A percentile compares a stretch with the other conserved stretches of the same genome.
Evolutionary conservation across 2,329 filamentous ascomycete species (phyloP).

Genomic region (Harringtonia aguacate): DNA sequence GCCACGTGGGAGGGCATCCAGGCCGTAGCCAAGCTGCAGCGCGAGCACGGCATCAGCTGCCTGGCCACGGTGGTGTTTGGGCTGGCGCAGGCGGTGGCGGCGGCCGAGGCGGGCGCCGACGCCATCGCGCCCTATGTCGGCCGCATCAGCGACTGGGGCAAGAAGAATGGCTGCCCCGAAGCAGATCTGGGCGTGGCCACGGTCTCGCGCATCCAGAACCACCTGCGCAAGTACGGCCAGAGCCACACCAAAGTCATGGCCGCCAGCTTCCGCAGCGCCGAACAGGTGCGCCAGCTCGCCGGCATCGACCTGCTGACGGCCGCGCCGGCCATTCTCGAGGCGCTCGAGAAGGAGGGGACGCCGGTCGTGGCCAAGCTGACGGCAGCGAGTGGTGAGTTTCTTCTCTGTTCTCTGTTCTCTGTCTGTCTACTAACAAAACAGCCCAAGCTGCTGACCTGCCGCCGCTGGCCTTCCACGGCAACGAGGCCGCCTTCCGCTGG

Average conservation of each 20-base stretch:
- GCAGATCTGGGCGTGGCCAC: constrained; percentile 69
- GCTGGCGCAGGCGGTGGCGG: constrained; percentile 58
- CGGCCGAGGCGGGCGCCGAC: constrained; percentile 27
- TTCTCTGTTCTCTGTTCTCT: too few relatives aligned
- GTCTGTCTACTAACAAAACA: constrained; percentile 8
- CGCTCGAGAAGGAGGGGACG: constrained; percentile 56
- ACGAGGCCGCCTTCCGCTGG: constrained; percentile 65
- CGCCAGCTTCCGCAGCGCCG: constrained; percentile 60
- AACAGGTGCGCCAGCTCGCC: constrained; percentile 50
- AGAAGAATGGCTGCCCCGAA: constrained; percentile 42
- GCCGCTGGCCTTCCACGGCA: constrained; percentile 58
- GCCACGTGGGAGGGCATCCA: constrained; percentile 75
- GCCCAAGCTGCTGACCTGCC: constrained; percentile 43
- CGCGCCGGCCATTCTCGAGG: constrained; percentile 37
- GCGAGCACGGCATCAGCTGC: constrained; percentile 50
- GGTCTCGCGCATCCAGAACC: constrained; percentile 65
- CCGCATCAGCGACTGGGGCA: constrained; percentile 72
- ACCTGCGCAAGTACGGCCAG: constrained; percentile 76
- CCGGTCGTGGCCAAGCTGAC: constrained; percentile 63
- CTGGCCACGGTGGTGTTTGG: constrained; percentile 77
- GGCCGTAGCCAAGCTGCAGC: constrained; percentile 62
- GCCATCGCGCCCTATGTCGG: constrained; percentile 73
- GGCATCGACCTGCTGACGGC: constrained; percentile 65
- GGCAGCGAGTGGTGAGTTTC: constrained; percentile 33
- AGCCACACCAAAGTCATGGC: constrained; percentile 76